Evolutionary conservation across 2,329 filamentous ascomycete species (phyloP).

Genomic region (Pseudogymnoascus sp.): DNA sequence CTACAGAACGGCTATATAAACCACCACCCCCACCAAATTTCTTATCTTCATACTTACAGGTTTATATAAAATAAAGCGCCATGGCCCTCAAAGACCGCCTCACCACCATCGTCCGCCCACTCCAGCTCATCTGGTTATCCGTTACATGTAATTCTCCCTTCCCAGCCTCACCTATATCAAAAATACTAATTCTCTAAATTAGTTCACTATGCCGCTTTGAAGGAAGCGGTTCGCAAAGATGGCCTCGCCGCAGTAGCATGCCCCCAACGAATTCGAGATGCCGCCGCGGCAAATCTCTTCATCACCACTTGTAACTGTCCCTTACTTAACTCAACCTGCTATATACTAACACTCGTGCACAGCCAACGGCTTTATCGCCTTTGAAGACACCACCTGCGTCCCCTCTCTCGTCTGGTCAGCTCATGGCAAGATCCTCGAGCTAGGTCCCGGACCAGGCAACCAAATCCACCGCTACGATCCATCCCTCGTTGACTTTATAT

Average conservation of each 20-base stretch:
- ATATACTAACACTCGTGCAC: slow-evolving; percentile 12
- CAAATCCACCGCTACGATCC: slow-evolving; percentile 33
- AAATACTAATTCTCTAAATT: background rate
- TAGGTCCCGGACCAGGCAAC: slow-evolving; percentile 37
- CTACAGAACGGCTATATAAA: background rate
- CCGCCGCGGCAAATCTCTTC: slow-evolving; percentile 19
- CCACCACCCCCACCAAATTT: background rate
- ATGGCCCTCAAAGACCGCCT: background rate
- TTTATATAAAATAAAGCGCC: background rate
- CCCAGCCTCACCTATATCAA: background rate
- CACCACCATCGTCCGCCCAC: background rate
- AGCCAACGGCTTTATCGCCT: slow-evolving; percentile 26
- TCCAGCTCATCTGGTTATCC: slow-evolving; percentile 3
- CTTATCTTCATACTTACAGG: background rate
- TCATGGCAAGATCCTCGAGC: slow-evolving; percentile 33
- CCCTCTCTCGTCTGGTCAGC: slow-evolving; percentile 26
- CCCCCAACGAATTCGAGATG: slow-evolving; percentile 18
- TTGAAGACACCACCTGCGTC: slow-evolving; percentile 28
- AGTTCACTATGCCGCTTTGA: slow-evolving; percentile 20
- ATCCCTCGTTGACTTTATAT: slow-evolving; percentile 27
- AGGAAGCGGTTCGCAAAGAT: slow-evolving; percentile 16
- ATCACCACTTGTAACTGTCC: slow-evolving; percentile 18
- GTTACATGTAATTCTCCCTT: background rate
- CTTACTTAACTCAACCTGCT: background rate
- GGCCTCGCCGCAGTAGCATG: slow-evolving; percentile 17